Evolutionary conservation across 306 rosid species (phyloP).

Genomic region (Quercus dentata): DNA sequence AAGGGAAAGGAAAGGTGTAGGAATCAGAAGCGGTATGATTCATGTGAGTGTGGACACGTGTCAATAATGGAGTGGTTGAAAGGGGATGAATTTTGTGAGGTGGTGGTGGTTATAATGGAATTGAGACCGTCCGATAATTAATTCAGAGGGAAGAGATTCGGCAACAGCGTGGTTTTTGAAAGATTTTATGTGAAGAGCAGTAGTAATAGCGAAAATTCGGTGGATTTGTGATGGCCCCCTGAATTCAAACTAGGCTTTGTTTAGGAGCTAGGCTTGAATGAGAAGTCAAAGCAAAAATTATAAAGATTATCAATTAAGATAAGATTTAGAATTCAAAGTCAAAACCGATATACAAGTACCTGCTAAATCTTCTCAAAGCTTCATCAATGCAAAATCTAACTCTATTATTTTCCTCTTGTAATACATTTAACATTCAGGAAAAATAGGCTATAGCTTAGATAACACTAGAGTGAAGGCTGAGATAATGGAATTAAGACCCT

Average conservation of each 20-base stretch:
- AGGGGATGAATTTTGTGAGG: too few species aligned
- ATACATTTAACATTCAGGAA: background rate
- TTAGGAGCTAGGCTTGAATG: background rate
- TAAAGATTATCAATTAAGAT: too few species aligned
- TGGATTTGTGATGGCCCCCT: slow-evolving; percentile 9
- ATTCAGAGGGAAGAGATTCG: background rate
- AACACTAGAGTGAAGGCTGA: slow-evolving; percentile 4
- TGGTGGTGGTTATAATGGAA: background rate
- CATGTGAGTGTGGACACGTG: slow-evolving; percentile 11
- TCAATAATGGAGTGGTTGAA: background rate
- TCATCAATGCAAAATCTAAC: too few species aligned
- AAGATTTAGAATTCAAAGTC: too few species aligned
- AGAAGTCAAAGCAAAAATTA: too few species aligned
- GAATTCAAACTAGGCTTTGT: background rate
- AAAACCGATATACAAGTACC: too few species aligned
- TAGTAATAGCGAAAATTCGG: background rate
- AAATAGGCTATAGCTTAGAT: background rate
- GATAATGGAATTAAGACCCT: slow-evolving; percentile 6
- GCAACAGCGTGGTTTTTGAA: background rate
- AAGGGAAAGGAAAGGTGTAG: slow-evolving; percentile 3
- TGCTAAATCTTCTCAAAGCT: too few species aligned
- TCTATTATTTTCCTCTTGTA: too few species aligned
- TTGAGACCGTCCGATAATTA: background rate
- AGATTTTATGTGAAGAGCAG: background rate
- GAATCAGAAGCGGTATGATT: background rate